These are phyloP conservation scores for Alternaria triticina DNA, from an alignment of 2,329 filamentous ascomycete species.

Conservation along the genomic window DNA sequence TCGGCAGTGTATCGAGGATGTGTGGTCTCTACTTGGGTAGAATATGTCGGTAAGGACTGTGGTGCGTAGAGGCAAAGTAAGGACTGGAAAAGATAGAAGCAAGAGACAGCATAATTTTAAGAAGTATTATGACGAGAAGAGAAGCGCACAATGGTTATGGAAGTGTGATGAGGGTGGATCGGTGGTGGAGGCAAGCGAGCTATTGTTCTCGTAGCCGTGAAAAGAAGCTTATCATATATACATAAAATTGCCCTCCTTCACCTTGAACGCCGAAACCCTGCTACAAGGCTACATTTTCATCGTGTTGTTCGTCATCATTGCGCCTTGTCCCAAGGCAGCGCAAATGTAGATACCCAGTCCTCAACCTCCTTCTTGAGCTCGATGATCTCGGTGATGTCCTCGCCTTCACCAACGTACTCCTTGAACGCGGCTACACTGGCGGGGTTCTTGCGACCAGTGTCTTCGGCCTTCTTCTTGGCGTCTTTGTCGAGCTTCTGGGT, in stretches of 20 bases:
- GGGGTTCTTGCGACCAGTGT: conserved; percentile 48
- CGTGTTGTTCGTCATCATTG: conserved; percentile 17
- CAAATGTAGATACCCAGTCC: conserved; percentile 52
- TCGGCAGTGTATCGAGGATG: not conserved
- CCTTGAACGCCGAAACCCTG: conserved; percentile 23
- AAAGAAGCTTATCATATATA: conserved; percentile 18
- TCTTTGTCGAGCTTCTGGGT: conserved; percentile 51
- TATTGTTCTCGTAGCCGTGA: conserved; percentile 9
- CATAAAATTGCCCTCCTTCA: conserved; percentile 20
- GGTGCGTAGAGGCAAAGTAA: not conserved
- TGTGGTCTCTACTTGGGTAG: not conserved
- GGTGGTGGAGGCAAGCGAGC: conserved; percentile 3
- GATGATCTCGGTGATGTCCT: conserved; percentile 51
- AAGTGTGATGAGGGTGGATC: not conserved
- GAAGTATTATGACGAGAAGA: not conserved
- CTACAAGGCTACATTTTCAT: conserved; percentile 14
- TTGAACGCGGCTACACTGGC: conserved; percentile 50
- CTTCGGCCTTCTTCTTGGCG: conserved; percentile 47
- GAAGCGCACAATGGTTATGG: not conserved
- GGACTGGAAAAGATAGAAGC: not conserved
- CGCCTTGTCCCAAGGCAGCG: conserved; percentile 48
- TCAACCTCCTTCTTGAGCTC: conserved; percentile 50
- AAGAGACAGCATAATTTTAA: not conserved
- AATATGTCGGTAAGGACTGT: not conserved
- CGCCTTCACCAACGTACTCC: conserved; percentile 50